Conservation (phyloP, 768 basidiomycete genomes). For the Candolleomyces eurysporus region DNA sequence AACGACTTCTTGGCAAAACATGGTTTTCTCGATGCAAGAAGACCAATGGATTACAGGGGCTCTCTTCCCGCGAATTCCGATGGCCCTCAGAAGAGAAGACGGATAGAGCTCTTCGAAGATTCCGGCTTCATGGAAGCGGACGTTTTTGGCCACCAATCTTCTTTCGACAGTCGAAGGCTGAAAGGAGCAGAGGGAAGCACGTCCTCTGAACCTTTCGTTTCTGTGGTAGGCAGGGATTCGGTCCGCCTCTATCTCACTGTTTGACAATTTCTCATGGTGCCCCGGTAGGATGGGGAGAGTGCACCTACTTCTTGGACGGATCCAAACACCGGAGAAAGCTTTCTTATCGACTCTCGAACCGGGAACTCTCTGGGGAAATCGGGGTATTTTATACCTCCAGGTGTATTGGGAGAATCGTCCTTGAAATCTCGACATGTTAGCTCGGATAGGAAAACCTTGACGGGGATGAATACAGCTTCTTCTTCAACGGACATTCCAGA, state of each 20-base stretch:
- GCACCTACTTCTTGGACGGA: slow-evolving; percentile 58
- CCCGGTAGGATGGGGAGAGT: slow-evolving; percentile 20
- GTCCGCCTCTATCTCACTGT: neutral
- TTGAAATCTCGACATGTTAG: neutral
- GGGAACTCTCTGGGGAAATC: slow-evolving; percentile 53
- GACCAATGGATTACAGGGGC: slow-evolving; percentile 21
- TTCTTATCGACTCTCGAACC: slow-evolving; percentile 63
- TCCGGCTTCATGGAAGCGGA: slow-evolving; percentile 33
- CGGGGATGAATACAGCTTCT: neutral
- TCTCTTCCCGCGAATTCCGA: slow-evolving; percentile 10
- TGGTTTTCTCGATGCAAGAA: slow-evolving; percentile 39
- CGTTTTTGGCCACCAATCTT: slow-evolving; percentile 15
- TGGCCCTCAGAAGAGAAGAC: slow-evolving; percentile 52
- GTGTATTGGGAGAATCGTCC: neutral
- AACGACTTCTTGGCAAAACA: slow-evolving; percentile 64
- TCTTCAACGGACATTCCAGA: slow-evolving; percentile 38
- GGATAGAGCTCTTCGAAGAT: slow-evolving; percentile 29
- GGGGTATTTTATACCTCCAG: slow-evolving; percentile 11
- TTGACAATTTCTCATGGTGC: slow-evolving; percentile 10
- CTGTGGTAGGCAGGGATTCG: slow-evolving; percentile 13
- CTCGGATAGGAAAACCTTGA: slow-evolving; percentile 8
- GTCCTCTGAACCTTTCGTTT: slow-evolving; percentile 17
- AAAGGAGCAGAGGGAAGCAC: slow-evolving; percentile 5
- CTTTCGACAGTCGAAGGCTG: slow-evolving; percentile 11
- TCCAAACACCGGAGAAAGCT: slow-evolving; percentile 54